Evolutionary conservation across 2,329 filamentous ascomycete genomes (phyloP), one percentile per base, ranked within the genome.

Genomic region (Blastomyces gilchristii): DNA sequence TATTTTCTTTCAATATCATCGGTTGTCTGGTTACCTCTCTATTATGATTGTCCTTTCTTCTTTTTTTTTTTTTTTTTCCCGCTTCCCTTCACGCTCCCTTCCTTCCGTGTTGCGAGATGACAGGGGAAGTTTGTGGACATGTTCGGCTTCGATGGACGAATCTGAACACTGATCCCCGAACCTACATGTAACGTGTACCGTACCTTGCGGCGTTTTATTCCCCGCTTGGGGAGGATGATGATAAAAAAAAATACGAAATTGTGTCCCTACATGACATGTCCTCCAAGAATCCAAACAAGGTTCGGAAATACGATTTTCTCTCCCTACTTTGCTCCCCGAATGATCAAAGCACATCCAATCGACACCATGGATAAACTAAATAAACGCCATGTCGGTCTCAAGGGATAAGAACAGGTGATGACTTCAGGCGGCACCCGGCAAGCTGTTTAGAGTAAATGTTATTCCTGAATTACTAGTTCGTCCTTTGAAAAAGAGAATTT

Each of bases 1-100:
- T 14, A 53, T 65, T 64, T 60, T 56, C 8, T 47, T 14, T 41
- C 34, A 25, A 58, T 58, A 58, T 41, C 39, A 45, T 61, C 45
- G 59, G 39, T 34, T 52, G 50, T 18, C 28, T 52, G 45, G 43
- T 50, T 47, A 22, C 28, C 28, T 49, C 45, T 52, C 9, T 31
- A 31, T 31, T 45, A 34, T 25, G 43, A 18, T 50, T 37, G 22
- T 12, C 47, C 8, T 14, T 47, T 61, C 57, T 54, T 63, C 47
- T 58, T 53, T 61, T 59, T 62, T 49, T 58, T 22, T 59, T 18
- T 34, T 45, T 7, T 47, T 8, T n/a, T 47, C 43, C 34, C 34
- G 34, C 34, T 37, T 37, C 34, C 34, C 34, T 37, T 37, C 34
- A 5, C 34, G 4, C 28, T 31, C 4, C 28, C 28, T 31, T 47